Evolutionary conservation across 371 early-diverging fungal genomes (phyloP), one percentile per base, ranked within the genome.

Genomic region (Umbelopsis sp.): DNA sequence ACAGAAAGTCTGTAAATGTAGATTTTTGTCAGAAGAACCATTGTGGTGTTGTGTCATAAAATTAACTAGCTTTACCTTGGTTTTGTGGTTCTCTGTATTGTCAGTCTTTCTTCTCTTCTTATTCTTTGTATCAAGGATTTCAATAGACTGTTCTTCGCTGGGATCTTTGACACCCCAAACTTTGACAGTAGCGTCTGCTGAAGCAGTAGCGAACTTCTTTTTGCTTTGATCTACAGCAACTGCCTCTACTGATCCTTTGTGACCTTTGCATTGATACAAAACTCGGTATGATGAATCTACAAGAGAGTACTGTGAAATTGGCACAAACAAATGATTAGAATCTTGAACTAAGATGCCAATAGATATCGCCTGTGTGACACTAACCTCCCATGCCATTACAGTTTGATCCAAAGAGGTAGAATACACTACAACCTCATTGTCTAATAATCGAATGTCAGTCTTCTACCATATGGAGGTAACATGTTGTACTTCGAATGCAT

Each of bases 181-280:
- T 69, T 89, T 86, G 71, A 97, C 84, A 2, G 89, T 84, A 14
- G 89, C 82, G 80, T 97, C 97, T 37, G 86, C 86, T 10, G 95
- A 92, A 32, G 89, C 94, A 45, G 91, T 90, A 22, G 93, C 95
- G 77, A 97, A 85, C 83, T 92, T 80, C 20, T 14, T 63, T 29
- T 73, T 70, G 22, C 72, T 64, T 0, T 72, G 45, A 70, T 82
- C 80, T 4, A 90, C 80, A 14, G 85, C 81, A 24, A 92, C 74
- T 0, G 83, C 73, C 57, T 92, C 90, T 24, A 93, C 70, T 29
- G 82, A 50, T 20, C 84, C 94, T 57, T 92, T 87, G 72, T 96
- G 97, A 10, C 94, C 95, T 51, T 85, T 86, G 70, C 93, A 90
- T 73, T 92, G 91, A 75, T 87, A 94, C 72, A 89, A 69, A 18